Evolutionary conservation across 208 protist genomes (phyloP).

Genomic region (Balamuthia mandrillaris): DNA sequence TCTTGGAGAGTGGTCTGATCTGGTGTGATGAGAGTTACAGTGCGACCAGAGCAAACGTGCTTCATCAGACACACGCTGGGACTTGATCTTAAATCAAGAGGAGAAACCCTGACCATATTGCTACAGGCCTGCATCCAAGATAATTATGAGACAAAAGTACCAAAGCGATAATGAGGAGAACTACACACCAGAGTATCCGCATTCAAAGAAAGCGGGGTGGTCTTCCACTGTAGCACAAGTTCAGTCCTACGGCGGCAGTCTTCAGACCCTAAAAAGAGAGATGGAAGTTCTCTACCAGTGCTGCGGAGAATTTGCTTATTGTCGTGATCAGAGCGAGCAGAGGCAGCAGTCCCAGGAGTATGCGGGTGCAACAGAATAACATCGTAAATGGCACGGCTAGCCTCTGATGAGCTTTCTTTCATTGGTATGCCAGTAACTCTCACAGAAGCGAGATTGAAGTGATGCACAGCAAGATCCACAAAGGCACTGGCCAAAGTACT

Average conservation of each 20-base stretch:
- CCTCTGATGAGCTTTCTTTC: constrained; percentile 3
- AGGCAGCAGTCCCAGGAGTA: too few species aligned
- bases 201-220: not conserved
- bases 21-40: constrained; percentile 6
- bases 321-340: too few species aligned
- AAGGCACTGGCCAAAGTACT: not conserved
- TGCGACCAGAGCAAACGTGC: not conserved
- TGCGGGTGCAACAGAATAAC: constrained; percentile 7
- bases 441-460: not conserved
- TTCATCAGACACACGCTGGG: not conserved
- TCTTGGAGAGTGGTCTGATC: constrained; percentile 9
- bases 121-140: too few species aligned
- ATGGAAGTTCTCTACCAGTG: too few species aligned
- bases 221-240: constrained; percentile 14
- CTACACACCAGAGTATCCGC: too few species aligned
- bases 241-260: not conserved
- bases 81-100: not conserved
- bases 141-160: too few species aligned
- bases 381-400: constrained; percentile 3
- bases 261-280: not conserved
- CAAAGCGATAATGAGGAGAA: too few species aligned
- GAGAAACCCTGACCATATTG: not conserved
- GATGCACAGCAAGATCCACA: not conserved
- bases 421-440: constrained; percentile 21
- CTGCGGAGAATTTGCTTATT: not conserved